Base-by-base conservation (phyloP, 2,329 filamentous ascomycete species). In the Catunica adiposa region DNA sequence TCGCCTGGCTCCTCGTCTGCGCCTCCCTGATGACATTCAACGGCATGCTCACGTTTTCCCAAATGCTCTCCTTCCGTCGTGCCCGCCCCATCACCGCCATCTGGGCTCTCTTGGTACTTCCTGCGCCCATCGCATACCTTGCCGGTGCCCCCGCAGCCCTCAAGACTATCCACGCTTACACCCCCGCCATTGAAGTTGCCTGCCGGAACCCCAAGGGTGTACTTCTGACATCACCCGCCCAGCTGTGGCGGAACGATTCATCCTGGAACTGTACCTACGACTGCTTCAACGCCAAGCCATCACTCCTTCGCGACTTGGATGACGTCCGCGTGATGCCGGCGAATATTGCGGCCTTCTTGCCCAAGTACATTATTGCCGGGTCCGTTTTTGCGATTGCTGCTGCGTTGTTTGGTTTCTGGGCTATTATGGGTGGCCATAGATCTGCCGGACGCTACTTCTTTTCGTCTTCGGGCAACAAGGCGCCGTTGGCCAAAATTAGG, bases 201-300 rank as follows among this genome's bases (percentile, higher is more conserved):
- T 58, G 56, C 53, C 54, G 54, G 25, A 48, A 58, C 20, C 29
- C 56, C 5, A 25, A 46, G 37, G 56, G 56, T 15, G 20, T 38
- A 11, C 53, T 58, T 14, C 23, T 58, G 17, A 53, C 50, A 14
- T 58, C 56, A 11, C 56, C 56, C 2, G 47, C 47, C 11, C 56
- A 58, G 48, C 56, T 58, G 15, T 58, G 56, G 56, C 56, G 56
- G 25, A 58, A 58, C 42, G 56, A 58, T 42, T 58, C 56, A 7
- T 53, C 47, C 11, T 58, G 56, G 56, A 58, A 58, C 48, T 58
- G 56, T 40, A 58, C 56, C 2, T 58, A 58, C 48, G 48, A 52
- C 23, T 58, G 56, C 53, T 58, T 58, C 40, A 31, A 34, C 20
- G 53, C 56, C 2, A 29, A 37, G 38, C 26, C 48, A 3, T 58